Evolutionary conservation across 768 basidiomycete species (phyloP), one percentile per base, ranked within the genome.

Genomic region (Hericium coralloides): DNA sequence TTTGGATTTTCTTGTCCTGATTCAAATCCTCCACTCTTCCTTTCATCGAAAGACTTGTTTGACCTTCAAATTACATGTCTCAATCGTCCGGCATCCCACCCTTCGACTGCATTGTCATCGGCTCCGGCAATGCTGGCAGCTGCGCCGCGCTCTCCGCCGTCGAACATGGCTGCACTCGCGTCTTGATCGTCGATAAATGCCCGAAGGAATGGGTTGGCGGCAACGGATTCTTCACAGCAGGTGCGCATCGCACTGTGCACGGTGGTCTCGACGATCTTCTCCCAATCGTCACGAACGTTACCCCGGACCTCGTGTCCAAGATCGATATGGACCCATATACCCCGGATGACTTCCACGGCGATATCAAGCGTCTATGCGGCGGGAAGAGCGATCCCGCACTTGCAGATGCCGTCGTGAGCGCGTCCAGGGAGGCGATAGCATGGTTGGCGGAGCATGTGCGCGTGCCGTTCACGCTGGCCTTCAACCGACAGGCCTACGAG

Each of bases 141-240:
- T 84, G 79, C 58, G 83, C 85, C 6, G 85, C 85, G 0, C 70
- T 84, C 45, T 72, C 82, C 52, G 83, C 84, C 14, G 71, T 70
- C 47, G 80, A 86, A 59, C 69, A 79, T 52, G 84, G 85, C 41
- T 82, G 82, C 67, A 70, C 68, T 52, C 75, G 76, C 74, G 82
- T 86, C 58, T 71, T 87, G 45, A 70, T 87, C 55, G 69, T 87
- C 52, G 85, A 87, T 63, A 85, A 85, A 63, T 82, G 82, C 41
- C 82, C 84, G 1, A 63, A 69, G 41, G 76, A 77, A 56, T 87
- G 85, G 85, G 76, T 68, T 3, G 86, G 86, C 4, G 86, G 85
- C 17, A 87, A 89, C 62, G 82, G 84, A 17, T 85, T 80, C 68
- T 87, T 87, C 70, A 86, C 85, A 31, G 84, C 84, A 10, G 85